Evolutionary conservation across 345 rosid species (phyloP).

Genomic region (Atalantia buxifolia): DNA sequence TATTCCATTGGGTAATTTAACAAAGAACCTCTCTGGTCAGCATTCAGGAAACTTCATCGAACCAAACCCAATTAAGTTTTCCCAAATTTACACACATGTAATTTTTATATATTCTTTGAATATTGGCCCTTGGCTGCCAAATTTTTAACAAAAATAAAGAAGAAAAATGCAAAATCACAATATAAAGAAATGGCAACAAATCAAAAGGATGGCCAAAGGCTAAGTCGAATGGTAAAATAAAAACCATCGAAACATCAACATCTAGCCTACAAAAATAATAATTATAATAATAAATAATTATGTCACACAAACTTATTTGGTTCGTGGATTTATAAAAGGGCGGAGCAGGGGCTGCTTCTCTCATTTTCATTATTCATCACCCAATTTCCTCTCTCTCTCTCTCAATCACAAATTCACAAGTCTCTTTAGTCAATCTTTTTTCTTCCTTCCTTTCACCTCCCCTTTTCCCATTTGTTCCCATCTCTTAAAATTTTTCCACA

Average conservation of each 20-base stretch:
- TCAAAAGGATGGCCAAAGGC: not conserved
- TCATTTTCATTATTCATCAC: constrained; percentile 3
- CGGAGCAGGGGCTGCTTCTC: constrained; percentile 38
- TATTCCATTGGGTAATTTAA: not conserved
- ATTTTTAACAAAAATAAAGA: not conserved
- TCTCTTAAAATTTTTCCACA: not conserved
- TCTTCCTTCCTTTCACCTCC: constrained; percentile 15
- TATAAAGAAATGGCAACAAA: not conserved
- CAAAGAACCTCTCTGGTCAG: not conserved
- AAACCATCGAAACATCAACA: not conserved
- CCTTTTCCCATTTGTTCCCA: not conserved
- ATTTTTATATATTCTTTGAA: not conserved
- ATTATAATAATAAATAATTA: constrained; percentile 6
- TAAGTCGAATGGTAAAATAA: not conserved
- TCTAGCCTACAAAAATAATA: constrained; percentile 9
- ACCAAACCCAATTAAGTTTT: not conserved
- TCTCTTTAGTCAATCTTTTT: not conserved
- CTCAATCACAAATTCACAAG: not conserved
- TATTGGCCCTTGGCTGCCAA: not conserved
- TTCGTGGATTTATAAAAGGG: constrained; percentile 50
- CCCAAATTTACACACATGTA: not conserved
- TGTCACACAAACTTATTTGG: constrained; percentile 17
- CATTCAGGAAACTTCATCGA: not conserved
- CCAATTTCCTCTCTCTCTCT: constrained; percentile 2
- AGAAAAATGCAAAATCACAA: not conserved